Evolutionary conservation across 108 stramenopile genomes (phyloP).

Genomic region (Pseudonitzschia multistriata): DNA sequence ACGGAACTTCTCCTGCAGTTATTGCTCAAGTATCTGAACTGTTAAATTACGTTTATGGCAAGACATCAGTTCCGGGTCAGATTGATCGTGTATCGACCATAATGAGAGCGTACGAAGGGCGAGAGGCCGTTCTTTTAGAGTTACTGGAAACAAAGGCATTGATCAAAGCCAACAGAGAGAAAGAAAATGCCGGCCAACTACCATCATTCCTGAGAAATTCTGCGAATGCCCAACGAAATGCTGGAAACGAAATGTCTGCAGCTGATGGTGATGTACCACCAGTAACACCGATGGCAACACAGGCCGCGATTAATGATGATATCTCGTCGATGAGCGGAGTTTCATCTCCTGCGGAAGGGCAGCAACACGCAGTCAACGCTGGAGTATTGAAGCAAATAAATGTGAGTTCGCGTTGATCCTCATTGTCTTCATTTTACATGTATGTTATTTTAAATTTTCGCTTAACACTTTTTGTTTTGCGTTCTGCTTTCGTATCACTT

Average conservation of each 20-base stretch:
- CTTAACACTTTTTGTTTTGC: not conserved
- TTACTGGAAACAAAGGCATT: constrained; percentile 86
- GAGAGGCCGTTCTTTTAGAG: constrained; percentile 85
- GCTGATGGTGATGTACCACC: constrained; percentile 29
- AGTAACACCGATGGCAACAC: constrained; percentile 48
- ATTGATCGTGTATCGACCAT: constrained; percentile 89
- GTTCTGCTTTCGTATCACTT: not conserved
- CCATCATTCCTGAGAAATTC: constrained; percentile 74
- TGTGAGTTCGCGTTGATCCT: constrained; percentile 18
- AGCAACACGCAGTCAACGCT: constrained; percentile 20
- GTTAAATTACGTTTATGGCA: constrained; percentile 87
- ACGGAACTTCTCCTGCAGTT: constrained; percentile 86
- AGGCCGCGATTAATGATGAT: constrained; percentile 42
- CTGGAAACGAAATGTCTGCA: constrained; percentile 6
- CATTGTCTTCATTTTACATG: not conserved
- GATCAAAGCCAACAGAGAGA: constrained; percentile 85
- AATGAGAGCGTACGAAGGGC: constrained; percentile 89
- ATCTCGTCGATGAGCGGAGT: constrained; percentile 69
- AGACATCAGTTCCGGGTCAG: constrained; percentile 87
- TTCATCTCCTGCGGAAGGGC: constrained; percentile 48
- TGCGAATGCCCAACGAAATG: constrained; percentile 29
- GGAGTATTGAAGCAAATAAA: constrained; percentile 38
- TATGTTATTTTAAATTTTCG: not conserved
- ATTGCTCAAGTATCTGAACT: constrained; percentile 91
- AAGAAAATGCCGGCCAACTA: constrained; percentile 62